Evolutionary conservation across 2,329 filamentous ascomycete species (phyloP).

Genomic region (Epichloe hybrida): DNA sequence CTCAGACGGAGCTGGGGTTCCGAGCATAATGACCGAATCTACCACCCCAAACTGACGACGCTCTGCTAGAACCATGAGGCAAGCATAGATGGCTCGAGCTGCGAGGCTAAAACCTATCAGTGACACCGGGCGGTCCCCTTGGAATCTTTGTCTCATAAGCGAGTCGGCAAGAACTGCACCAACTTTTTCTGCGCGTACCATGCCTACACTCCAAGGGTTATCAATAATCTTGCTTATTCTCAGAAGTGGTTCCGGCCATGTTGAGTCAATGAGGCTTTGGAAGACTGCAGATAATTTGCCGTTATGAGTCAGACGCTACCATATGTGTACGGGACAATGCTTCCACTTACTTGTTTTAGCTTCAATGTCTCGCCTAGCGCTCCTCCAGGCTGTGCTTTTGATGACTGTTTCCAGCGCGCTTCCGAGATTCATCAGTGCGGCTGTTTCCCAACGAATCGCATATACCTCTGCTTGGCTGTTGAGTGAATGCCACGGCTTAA

Average conservation of each 20-base stretch:
- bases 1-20: slow-evolving; percentile 63
- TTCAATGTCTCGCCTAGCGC: slow-evolving; percentile 42
- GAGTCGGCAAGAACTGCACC: slow-evolving; percentile 64
- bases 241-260: slow-evolving; percentile 50
- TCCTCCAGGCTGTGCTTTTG: slow-evolving; percentile 67
- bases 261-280: slow-evolving; percentile 40
- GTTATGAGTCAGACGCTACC: not conserved
- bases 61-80: slow-evolving; percentile 66
- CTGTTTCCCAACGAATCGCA: slow-evolving; percentile 69
- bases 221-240: slow-evolving; percentile 64
- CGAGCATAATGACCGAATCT: slow-evolving; percentile 76
- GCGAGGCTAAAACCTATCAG: slow-evolving; percentile 74
- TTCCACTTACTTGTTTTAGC: slow-evolving; percentile 30
- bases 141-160: slow-evolving; percentile 60
- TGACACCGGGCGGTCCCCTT: slow-evolving; percentile 70
- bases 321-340: not conserved
- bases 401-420: slow-evolving; percentile 64
- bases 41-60: slow-evolving; percentile 73
- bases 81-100: slow-evolving; percentile 71
- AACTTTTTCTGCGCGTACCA: slow-evolving; percentile 61
- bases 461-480: slow-evolving; percentile 66
- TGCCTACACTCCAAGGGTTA: slow-evolving; percentile 67
- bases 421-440: slow-evolving; percentile 64
- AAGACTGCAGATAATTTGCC: slow-evolving; percentile 27
- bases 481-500: slow-evolving; percentile 62